These are phyloP conservation scores for Metschnikowia reukaufii DNA, from an alignment of 805 yeast species.

Conservation along the genomic window DNA sequence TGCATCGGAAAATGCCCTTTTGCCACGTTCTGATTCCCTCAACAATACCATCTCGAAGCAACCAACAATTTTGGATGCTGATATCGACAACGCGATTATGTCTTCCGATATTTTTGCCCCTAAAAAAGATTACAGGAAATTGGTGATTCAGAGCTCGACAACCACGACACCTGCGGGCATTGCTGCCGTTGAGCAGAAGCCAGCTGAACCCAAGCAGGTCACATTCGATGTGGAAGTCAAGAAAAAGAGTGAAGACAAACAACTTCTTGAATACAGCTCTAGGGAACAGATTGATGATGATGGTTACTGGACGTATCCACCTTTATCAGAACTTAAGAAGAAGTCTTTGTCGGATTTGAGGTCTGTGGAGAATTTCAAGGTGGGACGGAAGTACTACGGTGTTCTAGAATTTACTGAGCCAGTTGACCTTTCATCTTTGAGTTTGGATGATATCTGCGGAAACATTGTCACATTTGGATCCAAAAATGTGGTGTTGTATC, in stretches of 20 bases:
- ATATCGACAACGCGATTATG: slow-evolving; percentile 66
- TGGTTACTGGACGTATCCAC: slow-evolving; percentile 88
- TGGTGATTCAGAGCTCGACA: slow-evolving; percentile 50
- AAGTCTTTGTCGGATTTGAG: slow-evolving; percentile 65
- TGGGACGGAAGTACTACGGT: slow-evolving; percentile 82
- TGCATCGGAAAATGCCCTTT: slow-evolving; percentile 5
- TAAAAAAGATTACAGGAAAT: slow-evolving; percentile 50
- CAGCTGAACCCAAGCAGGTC: slow-evolving; percentile 29
- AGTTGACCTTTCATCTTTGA: slow-evolving; percentile 74
- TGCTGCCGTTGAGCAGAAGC: slow-evolving; percentile 1
- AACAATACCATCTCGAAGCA: slow-evolving; percentile 5
- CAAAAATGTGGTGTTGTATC: slow-evolving; percentile 68
- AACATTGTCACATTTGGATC: slow-evolving; percentile 60
- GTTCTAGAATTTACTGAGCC: slow-evolving; percentile 73
- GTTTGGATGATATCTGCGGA: slow-evolving; percentile 64
- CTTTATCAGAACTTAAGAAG: slow-evolving; percentile 58
- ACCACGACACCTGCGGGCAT: slow-evolving; percentile 7
- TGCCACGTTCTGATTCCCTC: slow-evolving; percentile 10
- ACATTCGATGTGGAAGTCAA: slow-evolving; percentile 27
- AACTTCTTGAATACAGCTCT: slow-evolving; percentile 20
- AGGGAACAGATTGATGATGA: slow-evolving; percentile 52
- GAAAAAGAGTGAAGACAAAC: slow-evolving; percentile 3
- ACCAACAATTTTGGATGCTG: slow-evolving; percentile 12
- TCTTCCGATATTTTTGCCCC: slow-evolving; percentile 74
- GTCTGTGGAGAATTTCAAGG: slow-evolving; percentile 58